Base-by-base conservation (phyloP, 1,284 basidiomycete species). In the Earliella scabrosa region DNA sequence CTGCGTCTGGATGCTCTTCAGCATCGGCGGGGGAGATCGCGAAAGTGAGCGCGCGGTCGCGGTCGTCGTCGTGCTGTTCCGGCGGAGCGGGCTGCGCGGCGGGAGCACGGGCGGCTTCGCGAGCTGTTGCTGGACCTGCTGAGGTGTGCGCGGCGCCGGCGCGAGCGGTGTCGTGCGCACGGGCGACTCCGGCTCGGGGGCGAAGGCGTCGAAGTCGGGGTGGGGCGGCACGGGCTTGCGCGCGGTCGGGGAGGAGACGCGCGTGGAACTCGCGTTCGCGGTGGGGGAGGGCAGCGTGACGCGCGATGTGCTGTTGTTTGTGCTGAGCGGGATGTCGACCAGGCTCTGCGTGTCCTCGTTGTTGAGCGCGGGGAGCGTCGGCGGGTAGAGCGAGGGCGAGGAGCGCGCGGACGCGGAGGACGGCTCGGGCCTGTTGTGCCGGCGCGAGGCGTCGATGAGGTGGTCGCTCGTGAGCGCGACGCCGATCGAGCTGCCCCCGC, bases 381-480 rank as follows among this genome's bases (percentile, higher is more conserved):
- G 74, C 11, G 84, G 82, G 67, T 86, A 86, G 50, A 86, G 74
- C 0, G 85, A 86, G 21, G 83, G 83, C 50, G 76, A 83, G 4
- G 83, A 85, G n/a, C 65, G 65, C 16, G 76, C 73, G 21, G 59
- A 61, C 11, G 76, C 73, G 24, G 59, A 61, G 13, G 61, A 54
- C 26, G 60, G 49, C 14, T 59, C 52, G 71, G 63, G 38, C 73
- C 50, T 40, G 48, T n/a, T n/a, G n/a, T 26, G 62, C 31, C 41
- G 21, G 56, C 43, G 47, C 53, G 31, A 40, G 39, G 21, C 51
- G 16, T 55, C 57, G 32, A 38, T 26, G 13, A 31, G 51, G 32
- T 54, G 53, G 56, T 67, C 66, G 23, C 54, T 54, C 10, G 66
- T 64, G 36, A 66, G 53, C 13, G 63, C 65, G 16, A 66, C 39